These are phyloP conservation scores for Leccinum variabile DNA, from an alignment of 1,284 basidiomycete genomes.

Conservation along the genomic window DNA sequence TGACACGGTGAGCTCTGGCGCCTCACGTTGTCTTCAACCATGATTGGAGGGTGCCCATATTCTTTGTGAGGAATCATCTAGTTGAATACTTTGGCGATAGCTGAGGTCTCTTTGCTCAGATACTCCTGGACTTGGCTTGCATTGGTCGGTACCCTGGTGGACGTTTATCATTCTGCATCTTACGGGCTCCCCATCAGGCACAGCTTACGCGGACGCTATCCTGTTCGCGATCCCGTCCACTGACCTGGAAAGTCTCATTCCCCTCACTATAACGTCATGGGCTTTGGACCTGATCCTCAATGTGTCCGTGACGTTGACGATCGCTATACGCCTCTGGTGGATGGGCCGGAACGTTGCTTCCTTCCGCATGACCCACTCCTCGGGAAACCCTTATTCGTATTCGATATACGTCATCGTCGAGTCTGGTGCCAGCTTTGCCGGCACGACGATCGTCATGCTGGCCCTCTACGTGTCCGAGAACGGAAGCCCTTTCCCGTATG, in stretches of 20 bases:
- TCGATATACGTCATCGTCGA: slow-evolving; percentile 20
- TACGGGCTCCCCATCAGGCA: slow-evolving; percentile 7
- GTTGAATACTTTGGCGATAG: not conserved
- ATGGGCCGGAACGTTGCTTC: slow-evolving; percentile 15
- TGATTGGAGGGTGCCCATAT: slow-evolving; percentile 15
- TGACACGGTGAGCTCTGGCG: slow-evolving; percentile 15
- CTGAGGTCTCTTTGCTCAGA: slow-evolving; percentile 6
- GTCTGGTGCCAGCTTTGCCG: slow-evolving; percentile 20
- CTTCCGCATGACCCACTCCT: slow-evolving; percentile 4
- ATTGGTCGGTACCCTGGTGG: slow-evolving; percentile 11
- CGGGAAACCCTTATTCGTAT: slow-evolving; percentile 15
- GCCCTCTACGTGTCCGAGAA: slow-evolving; percentile 14
- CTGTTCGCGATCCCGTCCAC: slow-evolving; percentile 15
- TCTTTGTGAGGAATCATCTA: slow-evolving; percentile 9
- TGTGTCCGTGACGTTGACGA: slow-evolving; percentile 19
- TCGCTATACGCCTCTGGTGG: slow-evolving; percentile 21
- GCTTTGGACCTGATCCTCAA: slow-evolving; percentile 18
- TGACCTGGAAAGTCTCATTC: slow-evolving; percentile 7
- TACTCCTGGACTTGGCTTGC: slow-evolving; percentile 20
- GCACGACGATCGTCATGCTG: slow-evolving; percentile 17
- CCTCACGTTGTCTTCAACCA: slow-evolving; percentile 21
- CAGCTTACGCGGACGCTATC: slow-evolving; percentile 16
- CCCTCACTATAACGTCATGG: slow-evolving; percentile 19
- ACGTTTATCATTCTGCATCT: not conserved
- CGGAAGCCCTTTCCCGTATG: slow-evolving; percentile 18